phyloP scores from a whole-genome alignment of 208 protist species.

The Vickermania ingenoplastis region DNA sequence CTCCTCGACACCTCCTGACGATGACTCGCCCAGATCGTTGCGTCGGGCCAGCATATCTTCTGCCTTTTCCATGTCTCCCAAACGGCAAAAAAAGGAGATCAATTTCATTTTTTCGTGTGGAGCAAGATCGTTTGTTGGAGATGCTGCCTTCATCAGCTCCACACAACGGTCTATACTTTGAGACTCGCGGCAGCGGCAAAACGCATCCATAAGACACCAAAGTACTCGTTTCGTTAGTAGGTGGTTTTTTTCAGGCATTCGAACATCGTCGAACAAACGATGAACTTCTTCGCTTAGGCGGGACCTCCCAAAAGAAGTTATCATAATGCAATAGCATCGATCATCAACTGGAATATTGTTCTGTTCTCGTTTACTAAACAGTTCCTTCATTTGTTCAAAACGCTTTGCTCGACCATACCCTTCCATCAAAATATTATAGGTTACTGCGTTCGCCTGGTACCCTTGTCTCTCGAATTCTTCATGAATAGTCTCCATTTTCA shows the following conservation, averaged over 20 bases:
- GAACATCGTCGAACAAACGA: slow-evolving; percentile 45
- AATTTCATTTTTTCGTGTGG: slow-evolving; percentile 35
- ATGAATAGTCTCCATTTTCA: slow-evolving; percentile 73
- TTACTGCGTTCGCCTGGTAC: slow-evolving; percentile 78
- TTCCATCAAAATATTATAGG: slow-evolving; percentile 87
- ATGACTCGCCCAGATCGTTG: slow-evolving; percentile 13
- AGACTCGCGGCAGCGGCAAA: slow-evolving; percentile 61
- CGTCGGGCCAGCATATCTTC: slow-evolving; percentile 30
- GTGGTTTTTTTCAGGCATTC: slow-evolving; percentile 8
- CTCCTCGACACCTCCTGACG: too few species aligned
- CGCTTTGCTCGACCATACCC: slow-evolving; percentile 84
- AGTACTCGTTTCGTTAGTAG: slow-evolving; percentile 50
- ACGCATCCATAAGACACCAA: slow-evolving; percentile 72
- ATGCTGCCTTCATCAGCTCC: slow-evolving; percentile 17
- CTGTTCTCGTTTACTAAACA: slow-evolving; percentile 51
- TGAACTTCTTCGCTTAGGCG: slow-evolving; percentile 55
- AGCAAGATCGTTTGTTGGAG: slow-evolving; percentile 11
- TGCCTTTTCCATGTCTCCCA: slow-evolving; percentile 61
- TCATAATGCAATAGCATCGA: slow-evolving; percentile 71
- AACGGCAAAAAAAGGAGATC: slow-evolving; percentile 78
- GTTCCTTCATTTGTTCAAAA: slow-evolving; percentile 73
- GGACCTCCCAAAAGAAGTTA: slow-evolving; percentile 56
- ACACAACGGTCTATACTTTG: slow-evolving; percentile 50
- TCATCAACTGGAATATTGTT: slow-evolving; percentile 66
- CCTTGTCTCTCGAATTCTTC: slow-evolving; percentile 48